phyloP scores from a whole-genome alignment of 2,329 filamentous ascomycete genomes.

The Ophiostoma sp. region DNA sequence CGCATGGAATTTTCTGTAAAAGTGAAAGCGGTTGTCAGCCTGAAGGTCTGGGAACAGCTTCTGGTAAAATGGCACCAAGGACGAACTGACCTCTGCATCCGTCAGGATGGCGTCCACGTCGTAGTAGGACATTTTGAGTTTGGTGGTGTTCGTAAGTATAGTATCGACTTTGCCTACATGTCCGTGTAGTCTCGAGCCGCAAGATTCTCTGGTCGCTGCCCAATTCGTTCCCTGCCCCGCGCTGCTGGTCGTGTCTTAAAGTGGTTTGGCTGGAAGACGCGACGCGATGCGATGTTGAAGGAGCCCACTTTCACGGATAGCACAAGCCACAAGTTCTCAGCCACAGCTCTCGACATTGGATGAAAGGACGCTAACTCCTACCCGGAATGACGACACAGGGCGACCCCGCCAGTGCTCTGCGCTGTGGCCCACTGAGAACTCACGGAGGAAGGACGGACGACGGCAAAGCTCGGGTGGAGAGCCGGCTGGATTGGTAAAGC shows the following conservation, averaged over 20 bases:
- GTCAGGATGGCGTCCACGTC: conserved; percentile 82
- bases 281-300: conserved; percentile 21
- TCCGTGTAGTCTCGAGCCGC: neutral
- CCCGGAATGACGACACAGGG: conserved; percentile 23
- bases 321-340: conserved; percentile 9
- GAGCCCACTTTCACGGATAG: neutral
- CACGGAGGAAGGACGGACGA: neutral
- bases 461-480: conserved; percentile 28
- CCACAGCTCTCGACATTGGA: neutral
- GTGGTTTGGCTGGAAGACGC: neutral
- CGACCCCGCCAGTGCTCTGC: neutral
- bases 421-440: neutral
- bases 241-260: neutral
- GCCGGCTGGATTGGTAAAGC: conserved; percentile 19
- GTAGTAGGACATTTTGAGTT: conserved; percentile 69
- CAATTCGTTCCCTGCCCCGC: neutral
- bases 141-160: neutral
- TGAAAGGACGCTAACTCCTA: neutral
- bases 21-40: neutral
- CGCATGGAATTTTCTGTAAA: conserved; percentile 80
- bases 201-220: neutral
- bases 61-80: too few relatives aligned
- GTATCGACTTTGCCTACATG: neutral
- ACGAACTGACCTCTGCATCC: conserved; percentile 66
- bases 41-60: too few relatives aligned